Conservation (phyloP, 2,329 filamentous ascomycete species). For the Aureobasidium sp. region DNA sequence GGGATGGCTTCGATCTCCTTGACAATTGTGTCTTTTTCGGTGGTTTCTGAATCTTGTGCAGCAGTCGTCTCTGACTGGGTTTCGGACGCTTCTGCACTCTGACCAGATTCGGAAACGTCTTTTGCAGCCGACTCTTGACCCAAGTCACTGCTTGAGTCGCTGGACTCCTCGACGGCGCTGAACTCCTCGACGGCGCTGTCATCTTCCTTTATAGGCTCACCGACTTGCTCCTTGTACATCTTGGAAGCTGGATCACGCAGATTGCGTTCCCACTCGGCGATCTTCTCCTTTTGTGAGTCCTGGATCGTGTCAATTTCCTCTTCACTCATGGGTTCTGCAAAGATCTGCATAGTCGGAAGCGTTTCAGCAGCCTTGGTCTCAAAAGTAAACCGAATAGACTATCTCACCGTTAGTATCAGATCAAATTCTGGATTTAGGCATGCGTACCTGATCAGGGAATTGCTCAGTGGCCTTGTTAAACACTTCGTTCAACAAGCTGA, state of each 20-base stretch:
- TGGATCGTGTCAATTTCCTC: slow-evolving; percentile 69
- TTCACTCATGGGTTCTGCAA: slow-evolving; percentile 73
- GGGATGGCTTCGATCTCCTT: not conserved
- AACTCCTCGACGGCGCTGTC: not conserved
- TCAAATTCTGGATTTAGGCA: slow-evolving; percentile 10
- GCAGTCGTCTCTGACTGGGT: not conserved
- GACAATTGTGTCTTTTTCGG: not conserved
- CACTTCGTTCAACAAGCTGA: slow-evolving; percentile 70
- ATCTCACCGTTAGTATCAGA: slow-evolving; percentile 21
- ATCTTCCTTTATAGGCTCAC: not conserved
- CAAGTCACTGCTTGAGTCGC: not conserved
- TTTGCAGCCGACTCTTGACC: not conserved
- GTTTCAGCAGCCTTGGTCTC: slow-evolving; percentile 47
- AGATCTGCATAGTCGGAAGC: slow-evolving; percentile 67
- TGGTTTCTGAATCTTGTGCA: not conserved
- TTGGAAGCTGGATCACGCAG: slow-evolving; percentile 19
- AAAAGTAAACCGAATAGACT: slow-evolving; percentile 69
- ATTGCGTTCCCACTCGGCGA: slow-evolving; percentile 58
- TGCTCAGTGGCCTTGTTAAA: slow-evolving; percentile 65
- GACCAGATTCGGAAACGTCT: not conserved
- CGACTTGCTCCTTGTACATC: not conserved
- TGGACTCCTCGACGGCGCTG: not conserved
- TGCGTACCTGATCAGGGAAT: slow-evolving; percentile 56
- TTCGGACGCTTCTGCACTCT: not conserved
- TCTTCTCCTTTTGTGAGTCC: slow-evolving; percentile 51